Base-by-base conservation (phyloP, 768 basidiomycete genomes). In the Tulasnella sp. region DNA sequence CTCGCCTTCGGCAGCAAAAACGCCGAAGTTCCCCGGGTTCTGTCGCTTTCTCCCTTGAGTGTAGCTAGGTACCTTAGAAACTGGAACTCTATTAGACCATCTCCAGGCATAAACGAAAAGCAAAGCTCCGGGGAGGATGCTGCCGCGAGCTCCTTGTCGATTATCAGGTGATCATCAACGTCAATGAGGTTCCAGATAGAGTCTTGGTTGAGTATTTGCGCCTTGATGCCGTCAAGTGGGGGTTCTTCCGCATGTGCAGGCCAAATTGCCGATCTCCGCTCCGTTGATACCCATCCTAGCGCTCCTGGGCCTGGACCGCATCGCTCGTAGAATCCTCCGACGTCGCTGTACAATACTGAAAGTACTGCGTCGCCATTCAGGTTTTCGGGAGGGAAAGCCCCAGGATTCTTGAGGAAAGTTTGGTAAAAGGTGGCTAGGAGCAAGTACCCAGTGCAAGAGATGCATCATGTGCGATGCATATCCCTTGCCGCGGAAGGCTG, bases 391-490 rank as follows among this genome's bases (percentile, higher is more conserved):
- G 16, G 52, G 52, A 39, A 84, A 83, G 2, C 78, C 66, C 17
- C 86, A 86, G 83, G 82, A 84, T 36, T 67, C 62, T 26, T 75
- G 76, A 0, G 86, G 85, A 80, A 81, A 83, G 65, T 68, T 65
- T 9, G 76, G 80, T 75, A 81, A 81, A 75, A 72, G 47, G 0
- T 71, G 74, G 62, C 64, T 69, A 14, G 81, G 79, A 5, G 84
- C 84, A 41, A 85, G 78, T 14, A 86, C 82, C 83, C 84, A 85
- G 76, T 90, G 88, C 40, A 90, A 71, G 29, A 90, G 82, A 16
- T 83, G 81, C 87, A 89, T 87, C 87, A 89, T 87, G 73, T 87
- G 86, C 12, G 78, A 77, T 11, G 85, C 87, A 74, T 88, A 89
- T 22, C 89, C 88, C 68, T 84, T 84, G 12, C 83, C 79, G 69